These are phyloP conservation scores for Sarocladiaceae sp. DNA, from an alignment of 2,329 filamentous ascomycete species.

Conservation along the genomic window DNA sequence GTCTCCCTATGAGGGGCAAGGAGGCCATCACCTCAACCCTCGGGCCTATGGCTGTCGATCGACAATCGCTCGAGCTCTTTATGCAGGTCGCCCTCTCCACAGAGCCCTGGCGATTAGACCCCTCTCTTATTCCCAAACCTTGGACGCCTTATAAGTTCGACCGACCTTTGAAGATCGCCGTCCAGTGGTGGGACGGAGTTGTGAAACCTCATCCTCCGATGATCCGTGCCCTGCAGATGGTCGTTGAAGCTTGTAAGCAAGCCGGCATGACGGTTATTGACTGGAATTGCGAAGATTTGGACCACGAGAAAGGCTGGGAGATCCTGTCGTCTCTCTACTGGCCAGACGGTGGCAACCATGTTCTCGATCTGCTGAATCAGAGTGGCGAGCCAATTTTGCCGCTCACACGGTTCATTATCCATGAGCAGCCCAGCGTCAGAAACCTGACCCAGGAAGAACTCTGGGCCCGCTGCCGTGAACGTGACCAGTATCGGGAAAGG, in stretches of 20 bases:
- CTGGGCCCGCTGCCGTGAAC: constrained; percentile 31
- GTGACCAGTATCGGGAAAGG: constrained; percentile 31
- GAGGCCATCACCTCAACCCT: constrained; percentile 59
- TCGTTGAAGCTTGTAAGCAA: constrained; percentile 40
- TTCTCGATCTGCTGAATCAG: constrained; percentile 39
- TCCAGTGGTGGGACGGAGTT: constrained; percentile 59
- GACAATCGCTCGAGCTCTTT: constrained; percentile 51
- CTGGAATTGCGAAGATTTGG: constrained; percentile 41
- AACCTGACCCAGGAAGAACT: constrained; percentile 31
- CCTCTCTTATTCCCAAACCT: constrained; percentile 51
- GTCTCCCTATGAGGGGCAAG: constrained; percentile 59
- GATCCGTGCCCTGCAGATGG: constrained; percentile 46
- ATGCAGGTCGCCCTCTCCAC: constrained; percentile 42
- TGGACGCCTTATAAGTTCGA: constrained; percentile 38
- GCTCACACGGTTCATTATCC: constrained; percentile 52
- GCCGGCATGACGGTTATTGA: constrained; percentile 50
- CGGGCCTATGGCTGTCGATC: constrained; percentile 51
- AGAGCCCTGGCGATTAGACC: constrained; percentile 51
- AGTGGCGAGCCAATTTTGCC: constrained; percentile 53
- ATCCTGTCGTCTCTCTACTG: constrained; percentile 44
- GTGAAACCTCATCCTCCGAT: constrained; percentile 57
- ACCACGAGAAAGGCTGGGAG: constrained; percentile 46
- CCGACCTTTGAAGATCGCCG: constrained; percentile 45
- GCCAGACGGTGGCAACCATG: constrained; percentile 51
- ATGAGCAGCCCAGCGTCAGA: constrained; percentile 41